Conservation (phyloP, 371 early-diverging fungal genomes). For the Rhizopus delemar region DNA sequence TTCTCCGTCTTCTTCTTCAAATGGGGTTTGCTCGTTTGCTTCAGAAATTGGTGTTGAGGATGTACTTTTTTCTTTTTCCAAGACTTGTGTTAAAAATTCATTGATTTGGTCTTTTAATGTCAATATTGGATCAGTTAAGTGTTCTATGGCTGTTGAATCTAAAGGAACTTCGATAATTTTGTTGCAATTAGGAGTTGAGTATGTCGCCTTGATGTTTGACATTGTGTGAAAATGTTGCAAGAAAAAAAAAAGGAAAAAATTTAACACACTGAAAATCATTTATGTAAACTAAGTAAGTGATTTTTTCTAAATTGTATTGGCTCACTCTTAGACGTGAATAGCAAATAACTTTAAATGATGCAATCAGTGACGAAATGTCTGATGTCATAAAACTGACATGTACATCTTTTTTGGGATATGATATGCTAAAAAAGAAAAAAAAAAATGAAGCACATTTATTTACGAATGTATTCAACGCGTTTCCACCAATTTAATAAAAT, state of each 20-base stretch:
- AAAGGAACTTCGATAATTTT: slow-evolving; percentile 6
- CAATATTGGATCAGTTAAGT: slow-evolving; percentile 13
- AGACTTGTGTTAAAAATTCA: slow-evolving; percentile 13
- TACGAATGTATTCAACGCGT: slow-evolving; percentile 6
- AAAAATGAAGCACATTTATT: too few species aligned
- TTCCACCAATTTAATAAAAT: slow-evolving; percentile 18
- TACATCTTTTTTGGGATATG: too few species aligned
- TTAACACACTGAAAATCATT: too few species aligned
- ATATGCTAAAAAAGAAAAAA: too few species aligned
- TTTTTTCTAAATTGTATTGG: too few species aligned
- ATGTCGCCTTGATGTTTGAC: slow-evolving; percentile 18
- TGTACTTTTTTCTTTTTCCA: slow-evolving; percentile 19
- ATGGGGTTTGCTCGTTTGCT: slow-evolving; percentile 10
- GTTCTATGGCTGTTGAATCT: slow-evolving; percentile 1
- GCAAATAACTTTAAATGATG: too few species aligned
- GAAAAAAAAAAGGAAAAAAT: slow-evolving; percentile 3
- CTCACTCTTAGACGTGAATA: too few species aligned
- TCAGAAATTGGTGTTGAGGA: slow-evolving; percentile 5
- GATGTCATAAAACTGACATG: too few species aligned
- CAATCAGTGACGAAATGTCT: too few species aligned
- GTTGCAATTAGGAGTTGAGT: slow-evolving; percentile 4
- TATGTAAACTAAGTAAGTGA: too few species aligned
- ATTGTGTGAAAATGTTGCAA: neutral
- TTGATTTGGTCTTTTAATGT: slow-evolving; percentile 15
- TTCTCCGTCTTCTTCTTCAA: slow-evolving; percentile 15